Evolutionary conservation across 805 yeast genomes (phyloP), one percentile per base, ranked within the genome.

Genomic region (Debaryomyces maramus): DNA sequence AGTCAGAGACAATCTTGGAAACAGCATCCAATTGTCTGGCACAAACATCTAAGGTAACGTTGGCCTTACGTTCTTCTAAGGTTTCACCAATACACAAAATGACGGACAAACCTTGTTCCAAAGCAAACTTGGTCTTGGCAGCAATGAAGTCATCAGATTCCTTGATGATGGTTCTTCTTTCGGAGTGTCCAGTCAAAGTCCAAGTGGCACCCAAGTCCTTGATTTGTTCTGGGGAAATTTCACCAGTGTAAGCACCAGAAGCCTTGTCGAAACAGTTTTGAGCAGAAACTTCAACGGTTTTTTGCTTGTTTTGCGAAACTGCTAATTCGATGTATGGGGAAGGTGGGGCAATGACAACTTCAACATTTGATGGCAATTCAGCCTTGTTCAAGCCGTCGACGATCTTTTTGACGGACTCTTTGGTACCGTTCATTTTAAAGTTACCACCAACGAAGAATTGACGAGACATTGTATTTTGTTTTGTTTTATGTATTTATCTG

Each of bases 1-100:
- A 91, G 82, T 90, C 97, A 44, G 67, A 61, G 48, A 88, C 83
- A 46, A 83, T 75, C 64, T 81, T 85, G 60, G 85, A 72, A 47
- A 85, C 97, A 47, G 98, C 97, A 53, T 80, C 77, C 62, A 91
- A 77, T 79, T 93, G 98, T 75, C 86, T 82, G 66, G 85, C 79
- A 70, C 87, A 83, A 48, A 93, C 95, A 20, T 81, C 79, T 57
- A 91, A 78, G 58, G 99, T 91, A 69, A 80, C 65, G 63, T 86
- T 88, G 38, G 89, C 78, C 72, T 91, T 80, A 77, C 95, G 88
- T 78, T 93, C 96, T 65, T 90, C 97, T 59, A 84, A 74, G 56
- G 96, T 86, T 80, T 93, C 99, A 72, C 99, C 99, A 57, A 91
- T 88, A 79, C 99, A 95, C 63, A 90, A 78, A 67, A 93, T 91